Base-by-base conservation (phyloP, 305 asterid species). In the Plantago coronopus region DNA sequence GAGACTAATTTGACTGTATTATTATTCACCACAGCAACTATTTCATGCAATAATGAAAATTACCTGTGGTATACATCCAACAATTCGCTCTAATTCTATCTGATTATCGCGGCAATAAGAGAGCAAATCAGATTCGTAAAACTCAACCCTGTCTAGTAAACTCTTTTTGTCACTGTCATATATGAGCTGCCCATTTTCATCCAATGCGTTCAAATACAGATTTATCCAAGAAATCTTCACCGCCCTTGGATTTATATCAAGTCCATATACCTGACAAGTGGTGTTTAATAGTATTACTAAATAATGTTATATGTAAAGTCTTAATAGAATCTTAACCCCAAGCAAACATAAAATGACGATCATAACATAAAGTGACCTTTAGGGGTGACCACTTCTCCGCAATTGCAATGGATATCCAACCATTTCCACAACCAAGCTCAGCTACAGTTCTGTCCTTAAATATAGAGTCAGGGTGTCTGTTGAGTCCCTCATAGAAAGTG, bases 61-160 rank as follows among this genome's bases (percentile, higher is more conserved):
- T 84, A 94, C 99, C 99, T 89, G 99, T 7, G 97, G 99, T 73
- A 94, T 94, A 88, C 99, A 94, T 69, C 99, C 99, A 74, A 94
- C 88, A 63, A 89, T 94, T 64, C 97, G 73, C 76, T 93, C 99
- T 64, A 93, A 95, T 81, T 87, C 97, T 56, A 93, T 87, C 48
- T 74, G 75, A 76, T 89, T 77, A 67, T 89, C 87, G 79, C 79
- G 82, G 88, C 97, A 89, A 82, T 89, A 93, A 61, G 96, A 76
- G 20, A 93, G 86, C 80, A 93, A 72, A 78, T 93, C 99, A 62
- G 99, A 89, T 78, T 93, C 99, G 67, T 89, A 61, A 76, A 93
- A 93, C 69, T 89, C 96, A 21, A 94, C 96, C 82, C 97, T 81
- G 69, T 94, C 99, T 22, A 89, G 93, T 66, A 87, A 75, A 22